Evolutionary conservation across 2,329 filamentous ascomycete genomes (phyloP), one percentile per base, ranked within the genome.

Genomic region (Magnaporthiopsis incrustans): DNA sequence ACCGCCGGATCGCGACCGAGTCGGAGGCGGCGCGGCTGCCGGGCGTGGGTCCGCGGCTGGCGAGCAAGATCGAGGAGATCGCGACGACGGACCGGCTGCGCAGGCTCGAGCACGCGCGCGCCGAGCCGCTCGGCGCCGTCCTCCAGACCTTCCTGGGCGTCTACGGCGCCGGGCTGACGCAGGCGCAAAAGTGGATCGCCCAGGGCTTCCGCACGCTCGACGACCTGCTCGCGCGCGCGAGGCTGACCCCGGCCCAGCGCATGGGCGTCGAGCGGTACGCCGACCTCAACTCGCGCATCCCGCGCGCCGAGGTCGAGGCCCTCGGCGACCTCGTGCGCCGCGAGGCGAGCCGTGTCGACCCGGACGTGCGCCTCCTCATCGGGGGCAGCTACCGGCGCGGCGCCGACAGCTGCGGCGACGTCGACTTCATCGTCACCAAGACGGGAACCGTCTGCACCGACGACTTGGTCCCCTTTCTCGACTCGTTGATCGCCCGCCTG

Each of bases 21-120:
- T 81, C 86, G 61, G 83, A 96, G 73, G 94, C 93, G 0, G 77
- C 82, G 14, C 74, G 76, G 2, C 80, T 97, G 1, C 85, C 86
- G 0, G 83, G 82, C 65, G 86, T 97, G 50, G 93, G 93, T 10
- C 70, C 79, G 14, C 83, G 90, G 1, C 78, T 97, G 1, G 92
- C 92, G 0, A 80, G 84, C 32, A 97, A 97, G 74, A 95, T 98
- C 67, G 91, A 95, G 70, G 94, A 97, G 72, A 96, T 97, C 58
- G 90, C 86, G 2, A 80, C 81, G 56, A 97, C 91, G 0, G 84
- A 91, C 70, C 80, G 81, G 32, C 82, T 97, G 0, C 83, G 83
- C 57, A 83, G 89, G 53, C 81, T 97, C 0, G 89, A 96, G 44
- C 85, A 88, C 69, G 85, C 89, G 0, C 82, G 84, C 64, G 75